Evolutionary conservation across 139 green algal species (phyloP).

Genomic region (Pleodorina starrii): DNA sequence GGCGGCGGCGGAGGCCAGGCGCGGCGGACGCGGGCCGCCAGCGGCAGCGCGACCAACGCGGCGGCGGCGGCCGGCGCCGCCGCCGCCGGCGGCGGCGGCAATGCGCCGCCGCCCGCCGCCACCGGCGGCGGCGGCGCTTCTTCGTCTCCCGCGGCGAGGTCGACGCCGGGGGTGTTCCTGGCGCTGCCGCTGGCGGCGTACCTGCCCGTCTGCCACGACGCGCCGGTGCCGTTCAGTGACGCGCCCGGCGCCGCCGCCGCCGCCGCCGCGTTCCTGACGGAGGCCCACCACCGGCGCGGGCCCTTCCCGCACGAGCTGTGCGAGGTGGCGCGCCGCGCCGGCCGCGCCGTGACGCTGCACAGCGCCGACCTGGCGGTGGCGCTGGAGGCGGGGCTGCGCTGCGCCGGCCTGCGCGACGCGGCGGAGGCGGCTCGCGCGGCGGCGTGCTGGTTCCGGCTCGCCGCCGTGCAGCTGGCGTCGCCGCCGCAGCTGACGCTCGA

Average conservation of each 20-base stretch:
- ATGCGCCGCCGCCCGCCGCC: neutral
- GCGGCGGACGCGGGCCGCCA: neutral
- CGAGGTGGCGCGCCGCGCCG: slow-evolving; percentile 37
- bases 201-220: slow-evolving; percentile 30
- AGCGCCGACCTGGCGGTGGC: slow-evolving; percentile 17
- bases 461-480: slow-evolving; percentile 45
- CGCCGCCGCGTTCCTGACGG: slow-evolving; percentile 28
- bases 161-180: slow-evolving; percentile 50
- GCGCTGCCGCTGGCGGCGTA: slow-evolving; percentile 24
- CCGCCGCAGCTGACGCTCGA: slow-evolving; percentile 45
- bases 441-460: slow-evolving; percentile 36
- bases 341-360: slow-evolving; percentile 43
- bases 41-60: neutral
- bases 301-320: slow-evolving; percentile 39
- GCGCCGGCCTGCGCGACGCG: slow-evolving; percentile 52
- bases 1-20: neutral
- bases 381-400: slow-evolving; percentile 57
- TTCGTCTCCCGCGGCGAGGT: neutral
- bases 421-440: slow-evolving; percentile 46
- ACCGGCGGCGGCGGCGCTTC: neutral
- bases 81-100: neutral
- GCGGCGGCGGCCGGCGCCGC: neutral
- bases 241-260: neutral
- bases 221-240: neutral
- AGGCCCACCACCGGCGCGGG: neutral